Conservation (phyloP, 805 yeast species). For the Candida hispaniensis region DNA sequence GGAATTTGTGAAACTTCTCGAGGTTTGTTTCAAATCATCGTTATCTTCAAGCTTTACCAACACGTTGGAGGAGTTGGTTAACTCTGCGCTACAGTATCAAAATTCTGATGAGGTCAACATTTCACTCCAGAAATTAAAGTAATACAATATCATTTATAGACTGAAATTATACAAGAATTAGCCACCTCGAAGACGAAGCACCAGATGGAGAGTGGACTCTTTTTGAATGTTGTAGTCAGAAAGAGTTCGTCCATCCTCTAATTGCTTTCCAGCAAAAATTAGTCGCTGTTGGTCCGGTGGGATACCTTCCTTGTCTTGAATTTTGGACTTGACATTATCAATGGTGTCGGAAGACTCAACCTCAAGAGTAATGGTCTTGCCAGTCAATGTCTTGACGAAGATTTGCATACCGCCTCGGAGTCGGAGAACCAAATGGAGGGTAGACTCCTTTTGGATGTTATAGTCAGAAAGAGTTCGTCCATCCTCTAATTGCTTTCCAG, state of each 20-base stretch:
- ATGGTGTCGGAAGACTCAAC: slow-evolving; percentile 93
- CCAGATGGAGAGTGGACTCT: slow-evolving; percentile 81
- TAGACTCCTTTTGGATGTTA: slow-evolving; percentile 91
- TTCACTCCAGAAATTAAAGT: slow-evolving; percentile 1
- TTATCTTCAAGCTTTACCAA: no score
- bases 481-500: slow-evolving; percentile 92
- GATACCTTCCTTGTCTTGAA: slow-evolving; percentile 93
- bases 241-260: slow-evolving; percentile 90
- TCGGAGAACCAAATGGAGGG: slow-evolving; percentile 74
- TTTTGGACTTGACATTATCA: slow-evolving; percentile 90
- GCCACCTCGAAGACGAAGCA: slow-evolving; percentile 81
- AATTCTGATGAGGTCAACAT: slow-evolving; percentile 2
- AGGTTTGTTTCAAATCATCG: no score
- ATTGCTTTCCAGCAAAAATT: slow-evolving; percentile 92
- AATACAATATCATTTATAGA: no score
- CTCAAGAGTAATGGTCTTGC: slow-evolving; percentile 80
- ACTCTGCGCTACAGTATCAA: no score
- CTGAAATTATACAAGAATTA: no score
- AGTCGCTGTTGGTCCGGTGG: slow-evolving; percentile 96
- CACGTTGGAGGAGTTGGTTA: no score
- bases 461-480: slow-evolving; percentile 89
- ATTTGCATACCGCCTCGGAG: slow-evolving; percentile 91
- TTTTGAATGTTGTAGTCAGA: slow-evolving; percentile 94
- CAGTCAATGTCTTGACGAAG: slow-evolving; percentile 81
- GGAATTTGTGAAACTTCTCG: no score